phyloP scores from a whole-genome alignment of 345 rosid genomes.

The Hypericum perforatum region DNA sequence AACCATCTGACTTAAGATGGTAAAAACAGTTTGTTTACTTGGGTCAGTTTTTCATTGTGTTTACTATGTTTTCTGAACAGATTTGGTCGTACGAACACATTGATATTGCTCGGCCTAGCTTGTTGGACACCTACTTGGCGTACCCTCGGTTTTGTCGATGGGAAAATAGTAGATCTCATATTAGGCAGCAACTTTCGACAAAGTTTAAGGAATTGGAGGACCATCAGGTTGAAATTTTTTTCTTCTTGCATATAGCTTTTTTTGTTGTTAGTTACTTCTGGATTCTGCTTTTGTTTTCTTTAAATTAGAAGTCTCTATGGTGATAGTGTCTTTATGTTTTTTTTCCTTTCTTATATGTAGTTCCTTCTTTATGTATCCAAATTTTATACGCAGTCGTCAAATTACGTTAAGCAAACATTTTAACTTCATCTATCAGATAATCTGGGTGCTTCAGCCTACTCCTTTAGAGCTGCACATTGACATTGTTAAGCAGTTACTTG shows the following conservation, averaged over 20 bases:
- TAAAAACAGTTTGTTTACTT: background rate
- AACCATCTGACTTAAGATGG: no score
- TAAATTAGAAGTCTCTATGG: background rate
- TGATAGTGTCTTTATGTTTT: background rate
- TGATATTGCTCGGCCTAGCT: slow-evolving; percentile 31
- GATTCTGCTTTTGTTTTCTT: background rate
- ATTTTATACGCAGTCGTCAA: no score
- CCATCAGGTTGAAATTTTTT: slow-evolving; percentile 21
- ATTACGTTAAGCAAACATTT: background rate
- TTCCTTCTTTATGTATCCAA: background rate
- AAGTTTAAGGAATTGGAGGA: slow-evolving; percentile 25
- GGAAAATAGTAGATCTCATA: slow-evolving; percentile 27
- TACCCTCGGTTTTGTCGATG: slow-evolving; percentile 39
- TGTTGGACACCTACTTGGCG: slow-evolving; percentile 12
- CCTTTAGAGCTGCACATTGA: slow-evolving; percentile 18
- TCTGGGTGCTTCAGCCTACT: slow-evolving; percentile 29
- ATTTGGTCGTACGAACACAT: slow-evolving; percentile 40
- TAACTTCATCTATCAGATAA: slow-evolving; percentile 18
- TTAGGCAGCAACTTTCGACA: slow-evolving; percentile 19
- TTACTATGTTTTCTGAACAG: slow-evolving; percentile 11
- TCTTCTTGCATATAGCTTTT: background rate
- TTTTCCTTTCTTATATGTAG: background rate
- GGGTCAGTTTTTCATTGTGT: background rate
- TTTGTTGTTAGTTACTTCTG: background rate
- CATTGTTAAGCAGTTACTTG: slow-evolving; percentile 20